Evolutionary conservation across 1,284 basidiomycete genomes (phyloP).

Genomic region (Rhodotorula sp.): DNA sequence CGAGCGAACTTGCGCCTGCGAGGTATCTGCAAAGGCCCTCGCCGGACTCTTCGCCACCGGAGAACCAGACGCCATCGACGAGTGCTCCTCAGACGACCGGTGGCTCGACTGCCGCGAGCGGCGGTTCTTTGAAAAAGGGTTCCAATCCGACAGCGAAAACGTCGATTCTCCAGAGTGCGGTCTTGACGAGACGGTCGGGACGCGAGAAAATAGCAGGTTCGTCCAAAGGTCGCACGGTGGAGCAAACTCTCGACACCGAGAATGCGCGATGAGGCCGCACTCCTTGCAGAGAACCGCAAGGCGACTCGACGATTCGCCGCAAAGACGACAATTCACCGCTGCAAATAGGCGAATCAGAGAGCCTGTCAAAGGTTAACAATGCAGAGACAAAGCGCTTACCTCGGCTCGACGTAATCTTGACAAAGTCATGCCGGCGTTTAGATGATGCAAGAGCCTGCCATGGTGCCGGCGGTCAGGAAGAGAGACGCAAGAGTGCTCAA

Average conservation of each 20-base stretch:
- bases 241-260: slow-evolving; percentile 70
- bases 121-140: slow-evolving; percentile 23
- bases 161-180: neutral
- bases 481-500: too few species aligned
- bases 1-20: too few species aligned
- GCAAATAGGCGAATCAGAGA: slow-evolving; percentile 33
- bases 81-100: neutral
- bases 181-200: neutral
- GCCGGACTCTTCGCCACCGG: neutral
- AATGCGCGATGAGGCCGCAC: slow-evolving; percentile 84
- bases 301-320: slow-evolving; percentile 75
- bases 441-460: neutral
- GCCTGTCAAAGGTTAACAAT: neutral
- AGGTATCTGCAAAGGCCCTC: neutral
- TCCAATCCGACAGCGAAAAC: slow-evolving; percentile 14
- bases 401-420: slow-evolving; percentile 89
- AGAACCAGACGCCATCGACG: neutral
- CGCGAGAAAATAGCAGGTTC: slow-evolving; percentile 13
- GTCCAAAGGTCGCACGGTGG: slow-evolving; percentile 74
- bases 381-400: slow-evolving; percentile 56
- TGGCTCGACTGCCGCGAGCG: neutral
- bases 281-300: slow-evolving; percentile 81
- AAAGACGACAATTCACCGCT: slow-evolving; percentile 87
- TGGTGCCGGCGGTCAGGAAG: too few species aligned
- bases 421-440: slow-evolving; percentile 63